Evolutionary conservation across 1,284 basidiomycete species (phyloP).

Genomic region (Trametes pubescens): DNA sequence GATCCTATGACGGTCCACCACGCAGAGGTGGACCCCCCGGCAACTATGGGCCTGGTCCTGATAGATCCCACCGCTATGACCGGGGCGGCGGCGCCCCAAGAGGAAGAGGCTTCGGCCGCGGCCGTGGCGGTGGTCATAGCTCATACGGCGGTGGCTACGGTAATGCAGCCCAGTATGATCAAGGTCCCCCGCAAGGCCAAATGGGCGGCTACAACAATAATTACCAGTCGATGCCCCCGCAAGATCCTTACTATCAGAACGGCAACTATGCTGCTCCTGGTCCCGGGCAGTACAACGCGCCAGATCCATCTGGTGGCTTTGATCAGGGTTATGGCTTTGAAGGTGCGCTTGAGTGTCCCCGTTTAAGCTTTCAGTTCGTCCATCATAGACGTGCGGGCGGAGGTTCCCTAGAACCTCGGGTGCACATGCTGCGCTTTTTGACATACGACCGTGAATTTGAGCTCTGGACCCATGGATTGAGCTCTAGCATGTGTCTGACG

Average conservation of each 20-base stretch:
- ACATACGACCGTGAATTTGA: slow-evolving; percentile 7
- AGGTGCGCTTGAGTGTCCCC: slow-evolving; percentile 75
- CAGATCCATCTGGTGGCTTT: slow-evolving; percentile 53
- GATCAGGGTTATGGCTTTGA: slow-evolving; percentile 70
- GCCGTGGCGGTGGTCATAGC: slow-evolving; percentile 52
- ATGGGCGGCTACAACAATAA: slow-evolving; percentile 70
- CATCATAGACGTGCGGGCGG: slow-evolving; percentile 15
- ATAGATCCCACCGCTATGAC: slow-evolving; percentile 72
- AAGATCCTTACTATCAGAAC: slow-evolving; percentile 75
- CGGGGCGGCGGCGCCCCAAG: slow-evolving; percentile 63
- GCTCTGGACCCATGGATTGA: slow-evolving; percentile 50
- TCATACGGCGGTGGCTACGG: slow-evolving; percentile 59
- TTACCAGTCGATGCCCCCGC: slow-evolving; percentile 65
- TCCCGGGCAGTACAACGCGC: slow-evolving; percentile 53
- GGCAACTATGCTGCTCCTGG: slow-evolving; percentile 53
- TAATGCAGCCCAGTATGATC: slow-evolving; percentile 65
- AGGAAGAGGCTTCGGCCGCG: slow-evolving; percentile 70
- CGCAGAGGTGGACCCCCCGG: slow-evolving; percentile 70
- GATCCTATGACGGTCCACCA: slow-evolving; percentile 67
- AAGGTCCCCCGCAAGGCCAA: slow-evolving; percentile 66
- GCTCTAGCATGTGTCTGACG: slow-evolving; percentile 35
- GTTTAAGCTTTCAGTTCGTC: slow-evolving; percentile 36
- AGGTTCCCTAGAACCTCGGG: slow-evolving; percentile 12
- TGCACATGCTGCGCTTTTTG: slow-evolving; percentile 7
- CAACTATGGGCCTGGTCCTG: slow-evolving; percentile 75